Conservation (phyloP, 345 rosid species). For the Litchi chinensis region DNA sequence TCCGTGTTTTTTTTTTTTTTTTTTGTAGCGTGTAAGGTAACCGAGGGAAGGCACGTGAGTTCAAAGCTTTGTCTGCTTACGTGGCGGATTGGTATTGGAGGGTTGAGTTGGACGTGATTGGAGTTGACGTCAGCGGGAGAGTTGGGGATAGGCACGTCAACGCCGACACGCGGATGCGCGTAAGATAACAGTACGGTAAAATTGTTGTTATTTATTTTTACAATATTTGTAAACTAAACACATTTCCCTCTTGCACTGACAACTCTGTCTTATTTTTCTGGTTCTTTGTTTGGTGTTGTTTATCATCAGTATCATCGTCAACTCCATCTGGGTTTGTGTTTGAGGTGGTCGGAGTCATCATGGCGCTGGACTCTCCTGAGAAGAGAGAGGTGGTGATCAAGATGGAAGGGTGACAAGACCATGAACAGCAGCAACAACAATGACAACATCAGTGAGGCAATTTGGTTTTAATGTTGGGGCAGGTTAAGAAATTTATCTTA, state of each 20-base stretch:
- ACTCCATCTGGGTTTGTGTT: background rate
- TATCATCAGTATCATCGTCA: background rate
- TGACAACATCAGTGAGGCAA: conserved; percentile 53
- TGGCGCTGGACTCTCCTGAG: conserved; percentile 46
- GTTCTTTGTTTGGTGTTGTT: background rate
- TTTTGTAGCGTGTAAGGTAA: too few relatives aligned
- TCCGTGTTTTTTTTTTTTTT: background rate
- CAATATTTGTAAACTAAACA: background rate
- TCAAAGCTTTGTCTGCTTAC: background rate
- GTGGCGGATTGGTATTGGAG: background rate
- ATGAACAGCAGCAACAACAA: conserved; percentile 17
- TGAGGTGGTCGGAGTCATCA: background rate
- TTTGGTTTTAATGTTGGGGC: conserved; percentile 55
- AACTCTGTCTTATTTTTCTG: background rate
- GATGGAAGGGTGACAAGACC: conserved; percentile 29
- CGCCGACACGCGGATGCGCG: conserved; percentile 17
- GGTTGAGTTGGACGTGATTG: background rate
- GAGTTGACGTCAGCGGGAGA: background rate
- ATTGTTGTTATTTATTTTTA: too few relatives aligned
- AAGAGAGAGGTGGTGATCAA: conserved; percentile 41
- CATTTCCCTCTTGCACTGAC: background rate
- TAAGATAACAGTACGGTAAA: background rate
- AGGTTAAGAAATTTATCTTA: too few relatives aligned
- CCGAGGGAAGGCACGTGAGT: background rate
- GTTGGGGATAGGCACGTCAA: background rate